Evolutionary conservation across 257 asterid species (phyloP).

Genomic region (Fraxinus excelsior): DNA sequence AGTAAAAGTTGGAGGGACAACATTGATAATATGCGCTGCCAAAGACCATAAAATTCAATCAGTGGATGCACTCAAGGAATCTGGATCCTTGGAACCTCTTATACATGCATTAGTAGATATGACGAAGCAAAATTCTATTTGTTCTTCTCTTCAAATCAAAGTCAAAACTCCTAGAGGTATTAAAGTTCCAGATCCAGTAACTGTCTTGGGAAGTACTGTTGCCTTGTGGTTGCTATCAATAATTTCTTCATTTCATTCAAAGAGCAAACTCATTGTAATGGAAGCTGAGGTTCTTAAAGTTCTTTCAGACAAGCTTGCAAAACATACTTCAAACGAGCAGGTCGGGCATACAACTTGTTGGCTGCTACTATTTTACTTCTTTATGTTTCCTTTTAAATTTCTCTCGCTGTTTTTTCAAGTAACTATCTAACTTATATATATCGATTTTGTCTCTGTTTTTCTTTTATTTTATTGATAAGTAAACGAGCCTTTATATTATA

Average conservation of each 20-base stretch:
- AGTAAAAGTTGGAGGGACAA: constrained; percentile 78
- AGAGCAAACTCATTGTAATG: constrained; percentile 53
- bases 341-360: constrained; percentile 37
- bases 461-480: not conserved
- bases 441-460: not conserved
- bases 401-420: constrained; percentile 9
- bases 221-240: constrained; percentile 83
- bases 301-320: constrained; percentile 59
- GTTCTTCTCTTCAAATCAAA: constrained; percentile 51
- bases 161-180: constrained; percentile 53
- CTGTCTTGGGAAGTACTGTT: constrained; percentile 65
- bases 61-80: constrained; percentile 58
- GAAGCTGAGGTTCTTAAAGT: constrained; percentile 82
- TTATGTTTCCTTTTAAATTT: not conserved
- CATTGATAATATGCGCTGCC: constrained; percentile 69
- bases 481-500: not conserved
- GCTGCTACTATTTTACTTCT: constrained; percentile 6
- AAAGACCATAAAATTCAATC: constrained; percentile 59
- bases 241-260: constrained; percentile 54
- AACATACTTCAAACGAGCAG: constrained; percentile 50
- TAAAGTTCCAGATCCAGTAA: constrained; percentile 65
- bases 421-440: not conserved
- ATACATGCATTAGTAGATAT: constrained; percentile 65
- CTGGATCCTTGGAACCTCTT: constrained; percentile 72
- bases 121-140: constrained; percentile 57